A percentile compares a stretch with the other conserved stretches of the same genome.
Conservation (phyloP, 768 basidiomycete genomes). For the Astraeus odoratus region DNA sequence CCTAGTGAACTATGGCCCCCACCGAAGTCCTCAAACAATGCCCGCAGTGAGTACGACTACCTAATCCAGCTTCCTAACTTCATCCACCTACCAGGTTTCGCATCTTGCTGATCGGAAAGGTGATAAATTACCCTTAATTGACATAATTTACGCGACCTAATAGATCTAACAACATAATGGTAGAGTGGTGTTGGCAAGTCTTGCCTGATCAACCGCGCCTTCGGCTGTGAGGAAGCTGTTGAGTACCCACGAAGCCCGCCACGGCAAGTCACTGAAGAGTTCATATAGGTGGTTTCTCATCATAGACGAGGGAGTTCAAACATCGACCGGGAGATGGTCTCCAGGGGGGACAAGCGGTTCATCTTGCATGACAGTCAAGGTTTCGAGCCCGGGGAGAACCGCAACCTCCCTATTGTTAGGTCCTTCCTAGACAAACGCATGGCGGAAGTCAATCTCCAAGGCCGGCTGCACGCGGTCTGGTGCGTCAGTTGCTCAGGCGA, state of each 20-base stretch:
- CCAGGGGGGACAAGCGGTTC: neutral
- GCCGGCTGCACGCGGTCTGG: neutral
- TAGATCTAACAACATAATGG: neutral
- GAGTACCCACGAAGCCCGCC: too few relatives aligned
- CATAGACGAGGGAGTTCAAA: neutral
- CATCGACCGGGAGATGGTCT: neutral
- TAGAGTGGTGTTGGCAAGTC: neutral
- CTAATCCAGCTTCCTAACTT: neutral
- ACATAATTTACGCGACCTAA: too few relatives aligned
- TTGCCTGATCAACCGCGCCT: neutral
- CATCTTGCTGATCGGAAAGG: neutral
- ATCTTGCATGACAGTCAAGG: neutral
- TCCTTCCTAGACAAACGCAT: slow-evolving; percentile 5
- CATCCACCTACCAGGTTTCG: neutral
- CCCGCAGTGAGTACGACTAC: neutral
- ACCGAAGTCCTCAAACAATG: neutral
- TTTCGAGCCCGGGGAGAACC: slow-evolving; percentile 8
- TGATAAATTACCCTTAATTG: too few relatives aligned
- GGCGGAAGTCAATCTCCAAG: neutral
- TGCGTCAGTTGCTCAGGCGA: neutral
- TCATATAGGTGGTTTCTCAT: neutral
- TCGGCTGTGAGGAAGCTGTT: neutral
- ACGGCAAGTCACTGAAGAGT: too few relatives aligned
- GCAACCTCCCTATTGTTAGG: slow-evolving; percentile 4
- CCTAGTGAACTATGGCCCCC: neutral